Evolutionary conservation across 2,329 filamentous ascomycete species (phyloP).

Genomic region (Chalaropsis ovoidea): DNA sequence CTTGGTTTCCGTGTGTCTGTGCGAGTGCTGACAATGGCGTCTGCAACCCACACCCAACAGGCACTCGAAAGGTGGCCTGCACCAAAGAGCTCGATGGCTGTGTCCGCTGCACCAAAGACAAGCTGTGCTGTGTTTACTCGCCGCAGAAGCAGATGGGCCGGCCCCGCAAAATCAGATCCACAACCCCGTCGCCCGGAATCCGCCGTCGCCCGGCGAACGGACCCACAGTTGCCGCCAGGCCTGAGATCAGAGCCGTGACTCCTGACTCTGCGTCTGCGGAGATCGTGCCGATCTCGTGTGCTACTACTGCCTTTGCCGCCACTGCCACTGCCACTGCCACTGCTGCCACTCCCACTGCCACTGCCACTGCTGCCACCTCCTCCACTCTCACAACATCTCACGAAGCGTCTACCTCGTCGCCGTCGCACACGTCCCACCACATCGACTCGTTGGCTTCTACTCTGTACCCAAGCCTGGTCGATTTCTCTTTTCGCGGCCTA

Average conservation of each 20-base stretch:
- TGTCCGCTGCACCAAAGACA: conserved; percentile 47
- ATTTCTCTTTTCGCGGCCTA: too few relatives aligned
- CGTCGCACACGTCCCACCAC: neutral
- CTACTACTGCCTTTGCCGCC: neutral
- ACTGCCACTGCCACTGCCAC: neutral
- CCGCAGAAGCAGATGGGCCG: conserved; percentile 57
- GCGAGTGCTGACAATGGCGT: too few relatives aligned
- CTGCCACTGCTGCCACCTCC: neutral
- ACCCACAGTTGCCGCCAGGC: neutral
- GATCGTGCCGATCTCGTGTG: too few relatives aligned
- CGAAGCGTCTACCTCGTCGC: neutral
- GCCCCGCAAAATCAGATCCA: conserved; percentile 40
- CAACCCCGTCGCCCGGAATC: neutral
- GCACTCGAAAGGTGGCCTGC: conserved; percentile 54
- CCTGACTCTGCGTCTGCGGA: too few relatives aligned
- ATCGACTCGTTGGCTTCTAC: neutral
- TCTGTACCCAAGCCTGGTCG: neutral
- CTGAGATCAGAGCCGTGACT: neutral
- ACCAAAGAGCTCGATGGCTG: conserved; percentile 53
- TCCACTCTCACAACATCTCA: neutral
- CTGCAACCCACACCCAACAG: conserved; percentile 32
- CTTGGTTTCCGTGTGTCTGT: neutral
- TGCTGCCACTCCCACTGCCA: neutral
- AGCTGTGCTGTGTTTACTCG: conserved; percentile 51
- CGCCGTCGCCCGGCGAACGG: neutral